These are phyloP conservation scores for Epichloe sibirici DNA, from an alignment of 2,329 filamentous ascomycete species.

Conservation along the genomic window DNA sequence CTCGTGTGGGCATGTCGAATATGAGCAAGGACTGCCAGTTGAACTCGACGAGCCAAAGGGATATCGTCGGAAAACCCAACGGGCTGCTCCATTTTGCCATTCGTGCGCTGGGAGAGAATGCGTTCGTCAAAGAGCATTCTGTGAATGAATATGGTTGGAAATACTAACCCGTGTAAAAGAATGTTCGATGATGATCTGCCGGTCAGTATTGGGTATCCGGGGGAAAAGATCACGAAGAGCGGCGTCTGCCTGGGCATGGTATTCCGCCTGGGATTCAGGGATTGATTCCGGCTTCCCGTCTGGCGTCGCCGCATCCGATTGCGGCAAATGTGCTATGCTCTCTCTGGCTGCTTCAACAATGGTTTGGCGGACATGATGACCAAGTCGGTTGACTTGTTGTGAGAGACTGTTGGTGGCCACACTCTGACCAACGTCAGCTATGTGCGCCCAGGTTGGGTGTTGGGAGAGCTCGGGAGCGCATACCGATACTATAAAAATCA, in stretches of 20 bases:
- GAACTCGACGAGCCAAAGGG: slow-evolving; percentile 47
- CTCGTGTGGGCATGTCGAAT: slow-evolving; percentile 55
- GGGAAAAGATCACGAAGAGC: slow-evolving; percentile 53
- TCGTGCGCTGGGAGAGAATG: slow-evolving; percentile 28
- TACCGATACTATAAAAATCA: slow-evolving; percentile 57
- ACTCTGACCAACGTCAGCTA: slow-evolving; percentile 4
- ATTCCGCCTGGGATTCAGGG: slow-evolving; percentile 45
- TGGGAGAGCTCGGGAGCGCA: neutral
- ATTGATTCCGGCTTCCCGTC: slow-evolving; percentile 42
- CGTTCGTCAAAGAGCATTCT: slow-evolving; percentile 6
- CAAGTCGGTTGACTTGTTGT: slow-evolving; percentile 45
- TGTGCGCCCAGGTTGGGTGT: neutral
- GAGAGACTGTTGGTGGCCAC: slow-evolving; percentile 27
- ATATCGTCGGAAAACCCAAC: slow-evolving; percentile 46
- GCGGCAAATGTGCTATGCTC: slow-evolving; percentile 15
- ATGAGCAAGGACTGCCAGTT: slow-evolving; percentile 53
- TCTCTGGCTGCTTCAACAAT: slow-evolving; percentile 45
- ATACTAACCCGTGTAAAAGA: slow-evolving; percentile 47
- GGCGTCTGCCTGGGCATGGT: slow-evolving; percentile 49
- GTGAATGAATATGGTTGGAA: slow-evolving; percentile 1
- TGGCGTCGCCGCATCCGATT: slow-evolving; percentile 8
- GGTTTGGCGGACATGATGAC: slow-evolving; percentile 45
- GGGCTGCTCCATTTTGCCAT: slow-evolving; percentile 38
- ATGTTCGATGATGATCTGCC: slow-evolving; percentile 48
- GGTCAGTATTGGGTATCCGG: slow-evolving; percentile 52